phyloP scores from a whole-genome alignment of 1,284 basidiomycete genomes.

The Austropuccinia psidii region DNA sequence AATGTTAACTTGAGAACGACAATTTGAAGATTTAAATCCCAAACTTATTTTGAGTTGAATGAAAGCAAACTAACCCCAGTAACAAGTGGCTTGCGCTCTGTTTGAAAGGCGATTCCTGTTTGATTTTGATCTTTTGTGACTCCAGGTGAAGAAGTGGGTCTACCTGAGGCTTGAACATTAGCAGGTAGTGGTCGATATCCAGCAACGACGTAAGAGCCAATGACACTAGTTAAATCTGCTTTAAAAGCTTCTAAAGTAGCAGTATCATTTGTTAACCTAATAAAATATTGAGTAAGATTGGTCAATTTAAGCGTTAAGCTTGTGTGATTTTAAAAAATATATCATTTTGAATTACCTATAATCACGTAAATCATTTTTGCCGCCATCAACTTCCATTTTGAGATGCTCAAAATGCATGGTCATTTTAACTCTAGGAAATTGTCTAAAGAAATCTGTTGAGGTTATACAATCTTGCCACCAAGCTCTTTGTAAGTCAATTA shows the following conservation, averaged over 20 bases:
- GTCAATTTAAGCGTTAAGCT: neutral
- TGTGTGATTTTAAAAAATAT: too few species aligned
- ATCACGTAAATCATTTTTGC: slow-evolving; percentile 3
- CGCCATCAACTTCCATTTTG: slow-evolving; percentile 35
- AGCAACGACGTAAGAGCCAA: neutral
- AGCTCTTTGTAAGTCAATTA: slow-evolving; percentile 16
- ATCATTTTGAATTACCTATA: neutral
- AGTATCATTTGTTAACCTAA: slow-evolving; percentile 25
- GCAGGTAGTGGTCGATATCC: neutral
- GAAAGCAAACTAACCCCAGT: slow-evolving; percentile 9
- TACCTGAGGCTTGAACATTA: neutral
- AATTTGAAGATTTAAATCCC: too few species aligned
- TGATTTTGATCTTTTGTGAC: neutral
- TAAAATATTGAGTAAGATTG: neutral
- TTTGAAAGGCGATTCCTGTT: slow-evolving; percentile 26
- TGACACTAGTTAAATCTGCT: neutral
- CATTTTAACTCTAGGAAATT: slow-evolving; percentile 37
- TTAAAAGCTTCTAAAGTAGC: slow-evolving; percentile 15
- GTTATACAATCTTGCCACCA: slow-evolving; percentile 37
- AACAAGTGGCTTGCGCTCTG: slow-evolving; percentile 5
- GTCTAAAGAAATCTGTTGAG: slow-evolving; percentile 17
- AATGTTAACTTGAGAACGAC: too few species aligned
- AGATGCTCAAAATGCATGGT: slow-evolving; percentile 37
- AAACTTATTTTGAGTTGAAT: too few species aligned
- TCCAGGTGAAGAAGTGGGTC: neutral